Evolutionary conservation across 306 rosid species (phyloP).

Genomic region (Styphnolobium japonicum): DNA sequence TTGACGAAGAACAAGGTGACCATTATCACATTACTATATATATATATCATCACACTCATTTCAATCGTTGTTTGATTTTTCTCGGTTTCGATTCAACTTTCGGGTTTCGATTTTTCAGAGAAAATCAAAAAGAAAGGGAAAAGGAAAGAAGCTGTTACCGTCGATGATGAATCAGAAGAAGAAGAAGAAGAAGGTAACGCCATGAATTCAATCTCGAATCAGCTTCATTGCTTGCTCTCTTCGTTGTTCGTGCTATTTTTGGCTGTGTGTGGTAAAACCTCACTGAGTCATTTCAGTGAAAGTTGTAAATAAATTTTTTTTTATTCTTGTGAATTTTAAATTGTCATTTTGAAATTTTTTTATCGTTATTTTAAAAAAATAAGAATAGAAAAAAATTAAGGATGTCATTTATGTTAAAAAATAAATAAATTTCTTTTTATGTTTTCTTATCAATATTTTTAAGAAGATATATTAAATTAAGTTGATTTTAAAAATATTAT

Average conservation of each 20-base stretch:
- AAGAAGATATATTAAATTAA: too few species aligned
- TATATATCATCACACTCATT: neutral
- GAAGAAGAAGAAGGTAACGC: slow-evolving; percentile 33
- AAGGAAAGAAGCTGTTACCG: neutral
- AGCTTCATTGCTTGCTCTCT: neutral
- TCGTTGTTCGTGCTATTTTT: neutral
- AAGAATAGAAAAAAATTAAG: too few species aligned
- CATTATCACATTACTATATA: neutral
- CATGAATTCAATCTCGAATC: neutral
- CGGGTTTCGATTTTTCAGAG: slow-evolving; percentile 17
- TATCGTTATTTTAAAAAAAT: too few species aligned
- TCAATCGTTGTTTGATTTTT: neutral
- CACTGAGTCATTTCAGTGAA: neutral
- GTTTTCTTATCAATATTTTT: too few species aligned
- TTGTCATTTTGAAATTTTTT: too few species aligned
- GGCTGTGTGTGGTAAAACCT: neutral
- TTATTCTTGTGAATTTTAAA: too few species aligned
- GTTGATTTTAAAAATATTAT: too few species aligned
- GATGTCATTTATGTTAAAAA: too few species aligned
- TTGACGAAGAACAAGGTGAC: slow-evolving; percentile 25
- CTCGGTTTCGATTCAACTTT: neutral
- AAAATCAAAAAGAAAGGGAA: slow-evolving; percentile 18
- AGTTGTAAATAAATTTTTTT: too few species aligned
- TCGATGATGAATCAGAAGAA: neutral
- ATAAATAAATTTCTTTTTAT: too few species aligned